Evolutionary conservation across 345 rosid species (phyloP).

Genomic region (Corchorus olitorius): DNA sequence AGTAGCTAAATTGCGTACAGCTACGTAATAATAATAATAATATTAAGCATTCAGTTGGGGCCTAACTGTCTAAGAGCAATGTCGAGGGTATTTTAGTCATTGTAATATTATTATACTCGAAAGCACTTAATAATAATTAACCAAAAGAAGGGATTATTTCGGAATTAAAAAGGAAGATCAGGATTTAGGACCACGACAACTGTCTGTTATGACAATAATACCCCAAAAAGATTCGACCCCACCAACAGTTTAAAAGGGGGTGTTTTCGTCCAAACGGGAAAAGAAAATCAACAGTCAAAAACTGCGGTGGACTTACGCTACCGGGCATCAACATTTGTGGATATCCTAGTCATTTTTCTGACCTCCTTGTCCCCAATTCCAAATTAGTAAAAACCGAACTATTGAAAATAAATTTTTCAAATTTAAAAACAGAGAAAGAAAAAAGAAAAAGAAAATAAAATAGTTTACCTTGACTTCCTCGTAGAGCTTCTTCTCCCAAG

Average conservation of each 20-base stretch:
- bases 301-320: slow-evolving; percentile 40
- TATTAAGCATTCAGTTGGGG: not conserved
- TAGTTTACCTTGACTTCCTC: slow-evolving; percentile 81
- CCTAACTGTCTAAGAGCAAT: not conserved
- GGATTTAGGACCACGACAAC: not conserved
- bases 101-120: not conserved
- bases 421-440: not conserved
- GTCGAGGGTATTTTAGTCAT: slow-evolving; percentile 23
- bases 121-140: not conserved
- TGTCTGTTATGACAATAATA: slow-evolving; percentile 22
- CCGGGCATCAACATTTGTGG: slow-evolving; percentile 25
- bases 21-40: not conserved
- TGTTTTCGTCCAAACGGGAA: slow-evolving; percentile 14
- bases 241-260: slow-evolving; percentile 11
- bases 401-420: not conserved
- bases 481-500: slow-evolving; percentile 97
- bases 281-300: slow-evolving; percentile 6
- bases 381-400: not conserved
- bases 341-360: slow-evolving; percentile 33
- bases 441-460: not conserved
- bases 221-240: slow-evolving; percentile 3
- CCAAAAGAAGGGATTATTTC: not conserved
- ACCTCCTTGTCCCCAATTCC: not conserved
- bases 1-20: not conserved
- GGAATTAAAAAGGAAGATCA: not conserved